Base-by-base conservation (phyloP, 768 basidiomycete species). In the Pholiota conissans region DNA sequence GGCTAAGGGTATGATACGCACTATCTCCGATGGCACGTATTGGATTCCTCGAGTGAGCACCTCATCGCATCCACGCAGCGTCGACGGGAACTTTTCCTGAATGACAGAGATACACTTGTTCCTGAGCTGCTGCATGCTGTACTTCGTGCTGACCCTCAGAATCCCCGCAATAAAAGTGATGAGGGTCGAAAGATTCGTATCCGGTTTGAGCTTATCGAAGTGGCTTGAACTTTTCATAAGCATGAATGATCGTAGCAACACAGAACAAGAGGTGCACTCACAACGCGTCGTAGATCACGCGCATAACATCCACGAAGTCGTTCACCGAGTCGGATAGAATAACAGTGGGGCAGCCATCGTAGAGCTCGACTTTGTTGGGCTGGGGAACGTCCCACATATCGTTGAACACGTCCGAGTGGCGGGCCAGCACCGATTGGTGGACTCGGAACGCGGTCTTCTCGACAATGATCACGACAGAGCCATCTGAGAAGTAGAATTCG, bases 101-200 rank as follows among this genome's bases (percentile, higher is more conserved):
- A 79, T 73, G 49, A 77, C 65, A 16, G 65, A 53, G 49, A 79
- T 75, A 49, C 74, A 76, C 49, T 77, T 77, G 35, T 68, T 62
- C n/a, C 74, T 70, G 30, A 76, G 64, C 24, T 67, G 61, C 22
- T 61, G 58, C 67, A 79, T 72, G 39, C 73, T 66, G 65, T 79
- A 79, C 63, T 79, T 79, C 2, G 77, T 77, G 65, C 75, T 76
- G 40, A 79, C 72, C 20, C 73, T 69, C 16, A 79, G 67, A 42
- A 79, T 73, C 1, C 76, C 76, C 24, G 76, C 69, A 55, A 79
- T 72, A 52, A 76, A 75, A 16, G 54, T 71, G 29, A 81, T 75
- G 32, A 78, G 69, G 3, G 68, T 63, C 35, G 65, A 64, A 14
- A 79, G 60, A 32, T 68, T 69, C 1, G 73, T 71, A 26, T 75